phyloP scores from a whole-genome alignment of 2,329 filamentous ascomycete genomes.

The Macrophomina phaseolina region DNA sequence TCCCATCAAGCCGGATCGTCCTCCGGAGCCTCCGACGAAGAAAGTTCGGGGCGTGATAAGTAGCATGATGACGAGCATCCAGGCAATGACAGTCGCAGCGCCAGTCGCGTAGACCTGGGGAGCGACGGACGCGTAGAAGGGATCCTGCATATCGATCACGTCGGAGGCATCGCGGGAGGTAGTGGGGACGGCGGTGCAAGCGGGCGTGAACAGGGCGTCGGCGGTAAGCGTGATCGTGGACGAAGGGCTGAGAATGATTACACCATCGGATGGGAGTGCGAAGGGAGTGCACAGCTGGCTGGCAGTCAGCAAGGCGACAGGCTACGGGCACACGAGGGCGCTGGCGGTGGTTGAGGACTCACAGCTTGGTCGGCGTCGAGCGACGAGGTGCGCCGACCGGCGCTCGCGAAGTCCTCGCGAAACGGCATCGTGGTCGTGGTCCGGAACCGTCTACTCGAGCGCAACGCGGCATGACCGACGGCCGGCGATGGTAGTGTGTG shows the following conservation, averaged over 20 bases:
- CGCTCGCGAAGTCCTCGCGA: conserved; percentile 26
- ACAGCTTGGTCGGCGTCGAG: conserved; percentile 20
- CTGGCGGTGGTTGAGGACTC: background rate
- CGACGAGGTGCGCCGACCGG: conserved; percentile 18
- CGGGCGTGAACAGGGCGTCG: conserved; percentile 65
- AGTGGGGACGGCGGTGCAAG: conserved; percentile 49
- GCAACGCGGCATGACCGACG: conserved; percentile 24
- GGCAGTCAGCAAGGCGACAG: conserved; percentile 13
- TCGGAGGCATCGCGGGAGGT: conserved; percentile 48
- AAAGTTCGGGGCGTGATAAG: conserved; percentile 95
- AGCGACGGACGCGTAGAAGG: conserved; percentile 92
- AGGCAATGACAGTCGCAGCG: conserved; percentile 87
- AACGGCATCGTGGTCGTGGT: conserved; percentile 26
- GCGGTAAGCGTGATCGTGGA: conserved; percentile 64
- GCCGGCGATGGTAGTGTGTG: conserved; percentile 7
- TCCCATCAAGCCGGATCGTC: conserved; percentile 75
- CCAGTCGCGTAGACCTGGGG: conserved; percentile 93
- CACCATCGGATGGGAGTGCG: conserved; percentile 64
- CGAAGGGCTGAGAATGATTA: conserved; percentile 59
- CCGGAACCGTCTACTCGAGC: conserved; percentile 16
- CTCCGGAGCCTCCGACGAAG: conserved; percentile 74
- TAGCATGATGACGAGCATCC: conserved; percentile 91
- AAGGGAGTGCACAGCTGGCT: conserved; percentile 66
- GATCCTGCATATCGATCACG: conserved; percentile 70
- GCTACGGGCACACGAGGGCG: background rate